A percentile compares a stretch with the other conserved stretches of the same genome.
Conservation (phyloP, 768 basidiomycete genomes). For the Rhodotorula kratochvilovae region DNA sequence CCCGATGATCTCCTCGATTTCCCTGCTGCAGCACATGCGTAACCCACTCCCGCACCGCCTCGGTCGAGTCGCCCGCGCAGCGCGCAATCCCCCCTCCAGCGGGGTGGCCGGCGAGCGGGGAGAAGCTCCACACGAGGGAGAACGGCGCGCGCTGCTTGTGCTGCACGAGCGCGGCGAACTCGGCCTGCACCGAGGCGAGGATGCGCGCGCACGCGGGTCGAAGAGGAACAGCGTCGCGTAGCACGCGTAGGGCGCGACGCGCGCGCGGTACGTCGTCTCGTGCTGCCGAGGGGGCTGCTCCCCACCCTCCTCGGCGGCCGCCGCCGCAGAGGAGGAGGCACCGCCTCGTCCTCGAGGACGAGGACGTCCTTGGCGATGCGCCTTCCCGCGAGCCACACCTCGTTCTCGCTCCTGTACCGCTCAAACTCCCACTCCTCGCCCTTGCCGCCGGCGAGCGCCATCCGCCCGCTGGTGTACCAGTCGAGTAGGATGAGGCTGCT, state of each 20-base stretch:
- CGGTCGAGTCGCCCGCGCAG: constrained; percentile 39
- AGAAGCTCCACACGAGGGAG: constrained; percentile 77
- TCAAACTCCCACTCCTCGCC: constrained; percentile 89
- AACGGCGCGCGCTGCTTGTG: constrained; percentile 58
- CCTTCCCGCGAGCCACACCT: constrained; percentile 61
- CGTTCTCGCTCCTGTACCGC: constrained; percentile 77
- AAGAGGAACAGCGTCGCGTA: constrained; percentile 80
- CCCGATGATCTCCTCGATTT: constrained; percentile 34
- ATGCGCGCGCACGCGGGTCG: constrained; percentile 58
- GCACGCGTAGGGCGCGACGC: constrained; percentile 75
- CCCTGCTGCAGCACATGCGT: constrained; percentile 23
- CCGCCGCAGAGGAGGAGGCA: background rate
- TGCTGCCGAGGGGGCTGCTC: constrained; percentile 28
- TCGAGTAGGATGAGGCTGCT: constrained; percentile 73
- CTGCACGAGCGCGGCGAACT: constrained; percentile 60
- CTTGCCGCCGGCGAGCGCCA: constrained; percentile 38
- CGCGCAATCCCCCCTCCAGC: constrained; percentile 33
- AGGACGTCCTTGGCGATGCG: constrained; percentile 69
- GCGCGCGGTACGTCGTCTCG: constrained; percentile 54
- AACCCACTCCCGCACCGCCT: constrained; percentile 42
- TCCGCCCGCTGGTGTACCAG: constrained; percentile 86
- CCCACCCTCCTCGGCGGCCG: constrained; percentile 24
- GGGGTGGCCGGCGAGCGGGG: constrained; percentile 51
- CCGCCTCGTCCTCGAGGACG: constrained; percentile 58
- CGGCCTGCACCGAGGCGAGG: constrained; percentile 53